A percentile compares a stretch with the other conserved stretches of the same genome.
Evolutionary conservation across 177 flowering plant species (phyloP).

Genomic region (Tripterygium wilfordii): DNA sequence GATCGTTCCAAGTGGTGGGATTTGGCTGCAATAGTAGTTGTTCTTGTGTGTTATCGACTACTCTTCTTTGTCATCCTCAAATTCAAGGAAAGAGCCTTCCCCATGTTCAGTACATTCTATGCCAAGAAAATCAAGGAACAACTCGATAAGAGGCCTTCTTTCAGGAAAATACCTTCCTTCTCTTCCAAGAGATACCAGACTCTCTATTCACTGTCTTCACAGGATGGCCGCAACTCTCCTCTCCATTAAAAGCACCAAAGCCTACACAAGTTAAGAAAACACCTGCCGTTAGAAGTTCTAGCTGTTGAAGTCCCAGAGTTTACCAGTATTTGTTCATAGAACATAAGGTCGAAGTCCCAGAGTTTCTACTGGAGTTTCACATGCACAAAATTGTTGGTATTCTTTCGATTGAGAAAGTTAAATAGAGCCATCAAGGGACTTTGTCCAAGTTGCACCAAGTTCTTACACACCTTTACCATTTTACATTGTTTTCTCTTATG

Average conservation of each 20-base stretch:
- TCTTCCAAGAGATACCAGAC: conserved; percentile 38
- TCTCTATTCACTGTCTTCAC: conserved; percentile 41
- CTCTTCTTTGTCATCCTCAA: conserved; percentile 46
- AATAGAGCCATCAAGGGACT: no score
- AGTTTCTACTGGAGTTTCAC: no score
- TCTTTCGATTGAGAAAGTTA: no score
- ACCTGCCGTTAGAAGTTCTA: no score
- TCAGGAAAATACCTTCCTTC: conserved; percentile 21
- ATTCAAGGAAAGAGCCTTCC: conserved; percentile 38
- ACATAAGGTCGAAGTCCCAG: no score
- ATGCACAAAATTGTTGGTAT: no score
- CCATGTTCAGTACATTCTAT: conserved; percentile 23
- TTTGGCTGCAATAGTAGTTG: conserved; percentile 23
- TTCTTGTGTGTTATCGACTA: conserved; percentile 25
- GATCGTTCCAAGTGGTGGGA: conserved; percentile 67
- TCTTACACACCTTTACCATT: no score
- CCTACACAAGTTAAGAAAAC: no score
- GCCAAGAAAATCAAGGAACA: conserved; percentile 27
- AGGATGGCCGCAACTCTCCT: conserved; percentile 56
- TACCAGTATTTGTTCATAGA: no score
- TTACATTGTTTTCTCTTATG: no score
- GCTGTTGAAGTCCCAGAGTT: no score
- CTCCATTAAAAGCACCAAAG: conserved; percentile 20
- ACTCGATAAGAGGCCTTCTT: conserved; percentile 32
- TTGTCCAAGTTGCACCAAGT: no score